Base-by-base conservation (phyloP, 495 filamentous ascomycete genomes). In the Bacidia rubella region DNA sequence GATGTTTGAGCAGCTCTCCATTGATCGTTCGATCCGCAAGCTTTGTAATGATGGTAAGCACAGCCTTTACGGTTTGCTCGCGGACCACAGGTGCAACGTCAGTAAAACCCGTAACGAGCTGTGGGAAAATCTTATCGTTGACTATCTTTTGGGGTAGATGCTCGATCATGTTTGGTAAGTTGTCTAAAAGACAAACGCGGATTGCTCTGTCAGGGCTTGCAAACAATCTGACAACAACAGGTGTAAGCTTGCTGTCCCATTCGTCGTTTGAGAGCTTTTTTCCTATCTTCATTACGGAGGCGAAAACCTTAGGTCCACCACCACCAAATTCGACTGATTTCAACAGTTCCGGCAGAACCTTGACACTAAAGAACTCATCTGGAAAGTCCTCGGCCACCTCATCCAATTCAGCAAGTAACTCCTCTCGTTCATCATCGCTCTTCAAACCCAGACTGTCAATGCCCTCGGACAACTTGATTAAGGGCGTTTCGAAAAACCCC, bases 241-340 rank as follows among this genome's bases (percentile, higher is more conserved):
- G 92, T 0, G 84, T 92, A 50, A 98, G 72, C 53, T 78, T 83
- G 2, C 76, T 62, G 32, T 93, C 88, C 66, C 88, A 98, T 63
- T 98, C 90, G 1, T 96, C 92, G 48, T 83, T 82, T 0, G 87
- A 78, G 23, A 97, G 64, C 60, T 95, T 96, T 23, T 78, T 70
- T 11, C 85, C 81, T 60, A 98, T 95, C 60, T 92, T 92, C 70
- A 96, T 79, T 17, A 95, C 85, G 4, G 90, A 80, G 0, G 73
- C 69, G 52, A 98, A 88, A 4, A 93, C 89, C 60, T 95, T 95
- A 0, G 90, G 84, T 0, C 92, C 92, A 39, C 93, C 92, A 22
- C 92, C 92, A 22, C 92, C 93, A 66, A 95, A 98, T 60, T 98
- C 92, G 9, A 98, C 87, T 0, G 88, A 92, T 60, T 96, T 97